Evolutionary conservation across 2,329 filamentous ascomycete genomes (phyloP), one percentile per base, ranked within the genome.

Genomic region (Aspergillus udagawae): DNA sequence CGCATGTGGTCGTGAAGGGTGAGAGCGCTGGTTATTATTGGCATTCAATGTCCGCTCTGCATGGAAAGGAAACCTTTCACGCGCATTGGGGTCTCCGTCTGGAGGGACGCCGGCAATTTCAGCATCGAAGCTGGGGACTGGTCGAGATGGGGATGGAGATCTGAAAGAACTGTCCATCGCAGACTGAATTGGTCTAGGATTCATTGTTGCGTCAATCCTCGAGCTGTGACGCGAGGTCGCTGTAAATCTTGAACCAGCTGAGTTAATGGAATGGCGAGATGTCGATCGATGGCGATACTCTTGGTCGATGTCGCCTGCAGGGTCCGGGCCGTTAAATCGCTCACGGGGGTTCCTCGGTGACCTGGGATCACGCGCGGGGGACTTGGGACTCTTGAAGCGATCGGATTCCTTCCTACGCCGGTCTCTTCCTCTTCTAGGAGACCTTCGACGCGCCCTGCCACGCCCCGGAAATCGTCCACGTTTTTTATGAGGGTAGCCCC

Each of bases 1-100:
- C 51, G 75, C 63, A 58, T 73, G 73, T 51, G 75, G 73, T 41
- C 75, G 71, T 49, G 75, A 68, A 25, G 74, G 72, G 41, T 78
- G 71, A 49, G 63, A 69, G 55, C 68, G 69, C 52, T 64, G 66
- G 54, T 65, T 60, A 4, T 66, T 63, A 4, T 67, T 67, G 28
- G 63, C 58, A 59, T 76, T 71, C 54, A 67, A 71, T 51, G 63
- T 59, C 63, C 69, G 72, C 61, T 66, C 68, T 29, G 65, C 68
- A 64, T 72, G 71, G 38, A 65, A 66, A 27, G 70, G 59, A 55
- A 72, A 73, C 50, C 65, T 59, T 62, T 75, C 72, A 57, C 68
- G 72, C 28, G 65, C 14, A 17, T 38, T 58, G 38, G 62, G 62
- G 53, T 72, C 71, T 20, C 67, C 67, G 58, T 75, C 71, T 52